Percentiles rank a stretch among this genome's conserved stretches.
These are phyloP conservation scores for Brassica cretica DNA, from an alignment of 345 rosid species.

Conservation along the genomic window DNA sequence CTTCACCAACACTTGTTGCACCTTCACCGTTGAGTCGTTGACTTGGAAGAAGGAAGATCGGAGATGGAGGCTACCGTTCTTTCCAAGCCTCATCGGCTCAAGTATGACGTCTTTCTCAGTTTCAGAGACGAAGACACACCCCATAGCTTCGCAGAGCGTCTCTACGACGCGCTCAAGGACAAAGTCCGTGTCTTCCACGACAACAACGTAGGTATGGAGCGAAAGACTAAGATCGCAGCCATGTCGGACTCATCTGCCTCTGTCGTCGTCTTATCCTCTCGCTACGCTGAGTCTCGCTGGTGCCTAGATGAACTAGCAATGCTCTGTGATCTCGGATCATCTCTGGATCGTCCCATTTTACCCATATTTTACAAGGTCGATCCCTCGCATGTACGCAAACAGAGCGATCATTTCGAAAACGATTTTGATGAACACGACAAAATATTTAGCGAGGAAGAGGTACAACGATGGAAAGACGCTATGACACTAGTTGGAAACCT, in stretches of 20 bases:
- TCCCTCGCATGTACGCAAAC: neutral
- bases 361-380: too few relatives aligned
- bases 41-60: too few relatives aligned
- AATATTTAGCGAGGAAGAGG: neutral
- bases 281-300: neutral
- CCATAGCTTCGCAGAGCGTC: neutral
- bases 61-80: neutral
- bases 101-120: neutral
- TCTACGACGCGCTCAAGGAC: neutral
- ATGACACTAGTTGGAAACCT: neutral
- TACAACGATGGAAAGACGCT: neutral
- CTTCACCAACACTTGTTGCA: too few relatives aligned
- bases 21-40: too few relatives aligned
- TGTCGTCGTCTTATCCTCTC: neutral
- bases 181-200: neutral
- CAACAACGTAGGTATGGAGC: neutral
- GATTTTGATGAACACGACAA: neutral
- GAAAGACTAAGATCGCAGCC: neutral
- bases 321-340: neutral
- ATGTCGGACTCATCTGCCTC: neutral
- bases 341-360: neutral
- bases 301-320: neutral
- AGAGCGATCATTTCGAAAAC: neutral
- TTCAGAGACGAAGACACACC: neutral
- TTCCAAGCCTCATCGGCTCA: neutral